These are phyloP conservation scores for Aspergillus brasiliensis DNA, from an alignment of 2,329 filamentous ascomycete genomes.

Conservation along the genomic window DNA sequence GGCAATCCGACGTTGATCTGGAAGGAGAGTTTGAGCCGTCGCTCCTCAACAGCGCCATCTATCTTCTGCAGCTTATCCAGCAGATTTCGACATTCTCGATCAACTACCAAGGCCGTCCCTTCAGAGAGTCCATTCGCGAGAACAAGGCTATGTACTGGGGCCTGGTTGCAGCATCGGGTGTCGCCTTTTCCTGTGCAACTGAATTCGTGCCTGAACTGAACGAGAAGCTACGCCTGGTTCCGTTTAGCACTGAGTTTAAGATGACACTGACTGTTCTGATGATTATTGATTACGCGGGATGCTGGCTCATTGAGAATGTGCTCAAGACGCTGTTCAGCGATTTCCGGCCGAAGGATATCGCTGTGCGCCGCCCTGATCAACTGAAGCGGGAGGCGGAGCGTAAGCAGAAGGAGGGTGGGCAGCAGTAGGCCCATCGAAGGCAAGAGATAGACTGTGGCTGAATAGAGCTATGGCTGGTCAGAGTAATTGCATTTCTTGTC, in stretches of 20 bases:
- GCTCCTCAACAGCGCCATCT: slow-evolving; percentile 93
- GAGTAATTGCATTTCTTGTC: background rate
- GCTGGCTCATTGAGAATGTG: slow-evolving; percentile 82
- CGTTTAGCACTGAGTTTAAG: slow-evolving; percentile 89
- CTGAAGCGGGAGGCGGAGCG: slow-evolving; percentile 72
- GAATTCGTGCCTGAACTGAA: slow-evolving; percentile 97
- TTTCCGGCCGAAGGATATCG: slow-evolving; percentile 91
- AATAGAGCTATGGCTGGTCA: background rate
- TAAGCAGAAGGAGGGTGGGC: slow-evolving; percentile 60
- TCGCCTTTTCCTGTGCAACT: slow-evolving; percentile 92
- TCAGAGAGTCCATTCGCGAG: slow-evolving; percentile 92
- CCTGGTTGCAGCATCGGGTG: slow-evolving; percentile 81
- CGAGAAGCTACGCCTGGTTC: slow-evolving; percentile 86
- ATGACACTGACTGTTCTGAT: slow-evolving; percentile 79
- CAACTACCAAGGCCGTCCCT: slow-evolving; percentile 98
- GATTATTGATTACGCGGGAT: slow-evolving; percentile 82
- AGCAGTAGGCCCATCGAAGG: slow-evolving; percentile 39
- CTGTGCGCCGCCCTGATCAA: slow-evolving; percentile 82
- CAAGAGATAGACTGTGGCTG: slow-evolving; percentile 27
- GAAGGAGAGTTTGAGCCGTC: slow-evolving; percentile 94
- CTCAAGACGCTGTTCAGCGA: slow-evolving; percentile 88
- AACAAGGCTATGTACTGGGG: slow-evolving; percentile 99
- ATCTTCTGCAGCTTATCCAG: slow-evolving; percentile 95
- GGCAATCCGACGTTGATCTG: slow-evolving; percentile 71
- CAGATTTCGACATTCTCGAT: slow-evolving; percentile 99